Evolutionary conservation across 2,329 filamentous ascomycete species (phyloP).

Genomic region (Sclerotinia spermophila): DNA sequence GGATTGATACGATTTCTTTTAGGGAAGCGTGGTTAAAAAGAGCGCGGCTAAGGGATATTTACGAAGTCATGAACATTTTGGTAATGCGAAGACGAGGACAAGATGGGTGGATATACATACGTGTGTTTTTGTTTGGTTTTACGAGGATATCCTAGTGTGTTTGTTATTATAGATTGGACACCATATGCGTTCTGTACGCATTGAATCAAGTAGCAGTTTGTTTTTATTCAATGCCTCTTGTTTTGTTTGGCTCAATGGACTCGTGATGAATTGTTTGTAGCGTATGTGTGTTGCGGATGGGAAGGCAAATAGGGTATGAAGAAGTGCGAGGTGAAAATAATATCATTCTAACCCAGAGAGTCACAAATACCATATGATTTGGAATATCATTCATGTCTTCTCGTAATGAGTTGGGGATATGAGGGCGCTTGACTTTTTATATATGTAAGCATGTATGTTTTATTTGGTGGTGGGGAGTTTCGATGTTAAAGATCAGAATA

Average conservation of each 20-base stretch:
- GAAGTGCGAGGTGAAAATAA: background rate
- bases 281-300: background rate
- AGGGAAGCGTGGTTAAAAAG: background rate
- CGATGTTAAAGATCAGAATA: too few species aligned
- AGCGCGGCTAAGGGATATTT: background rate
- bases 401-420: background rate
- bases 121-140: background rate
- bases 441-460: background rate
- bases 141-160: background rate
- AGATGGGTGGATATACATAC: background rate
- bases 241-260: background rate
- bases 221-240: background rate
- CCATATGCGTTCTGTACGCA: background rate
- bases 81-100: background rate
- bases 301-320: background rate
- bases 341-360: too few species aligned
- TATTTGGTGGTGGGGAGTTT: too few species aligned
- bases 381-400: background rate
- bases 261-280: background rate
- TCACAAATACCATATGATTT: background rate
- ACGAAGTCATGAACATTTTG: slow-evolving; percentile 14
- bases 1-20: background rate
- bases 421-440: background rate
- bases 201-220: background rate
- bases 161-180: slow-evolving; percentile 3